Base-by-base conservation (phyloP, 805 yeast genomes). In the Brettanomyces anomalus region DNA sequence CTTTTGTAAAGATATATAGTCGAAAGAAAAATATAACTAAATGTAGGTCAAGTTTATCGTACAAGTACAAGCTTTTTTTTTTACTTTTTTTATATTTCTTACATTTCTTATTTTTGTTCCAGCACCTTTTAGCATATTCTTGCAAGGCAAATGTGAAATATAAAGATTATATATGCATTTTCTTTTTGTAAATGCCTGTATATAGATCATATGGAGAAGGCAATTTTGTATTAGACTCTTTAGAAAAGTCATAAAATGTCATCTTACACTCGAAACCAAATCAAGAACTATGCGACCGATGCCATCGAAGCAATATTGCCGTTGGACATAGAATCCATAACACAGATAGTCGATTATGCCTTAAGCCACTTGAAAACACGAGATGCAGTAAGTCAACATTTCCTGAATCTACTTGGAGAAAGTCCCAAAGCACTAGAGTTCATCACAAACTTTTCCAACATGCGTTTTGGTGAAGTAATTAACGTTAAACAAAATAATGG, bases 361-460 rank as follows among this genome's bases (percentile, higher is more conserved):
- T 53, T 71, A 11, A 55, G 67, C 8, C 46, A 53, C 24, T 59
- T 78, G 18, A 66, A 67, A 6, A 56, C 72, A 0, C 71, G 76
- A 41, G 66, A 67, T 4, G 76, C 68, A 13, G 68, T 77, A 7
- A 66, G 68, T 17, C 65, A 62, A 19, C 81, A 81, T 56, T 74
- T 80, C 52, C 55, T 71, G 13, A 74, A 76, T 37, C 55, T 79
- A 15, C 56, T 78, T 13, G 85, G 85, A 5, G 77, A 77, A 43
- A 68, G 77, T 13, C 75, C 76, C 21, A 76, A 64, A 36, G 67
- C 80, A 2, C 54, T 73, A 31, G 60, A 65, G 15, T 75, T 79
- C 49, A 64, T 77, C 1, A 51, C 68, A 1, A 64, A 59, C 26
- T 74, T 77, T 49, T 57, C 70, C 14, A 56, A 63, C 19, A 59